Evolutionary conservation across 2,329 filamentous ascomycete species (phyloP).

Genomic region (Byssothecium circinans): DNA sequence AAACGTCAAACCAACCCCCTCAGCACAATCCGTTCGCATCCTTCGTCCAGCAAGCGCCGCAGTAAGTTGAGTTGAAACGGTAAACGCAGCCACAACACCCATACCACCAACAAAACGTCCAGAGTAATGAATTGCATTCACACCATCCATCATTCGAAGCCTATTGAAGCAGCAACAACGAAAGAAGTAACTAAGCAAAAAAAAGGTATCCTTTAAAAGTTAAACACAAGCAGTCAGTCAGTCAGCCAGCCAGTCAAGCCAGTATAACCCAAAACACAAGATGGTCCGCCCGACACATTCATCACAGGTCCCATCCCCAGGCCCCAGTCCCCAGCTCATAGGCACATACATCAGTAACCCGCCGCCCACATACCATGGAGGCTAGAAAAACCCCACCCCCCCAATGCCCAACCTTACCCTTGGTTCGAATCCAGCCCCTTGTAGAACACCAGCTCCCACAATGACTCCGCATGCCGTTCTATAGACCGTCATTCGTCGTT

Average conservation of each 20-base stretch:
- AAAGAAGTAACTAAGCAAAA: background rate
- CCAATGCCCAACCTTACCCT: background rate
- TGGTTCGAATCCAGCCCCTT: no score
- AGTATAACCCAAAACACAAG: background rate
- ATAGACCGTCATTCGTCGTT: background rate
- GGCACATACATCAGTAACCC: slow-evolving; percentile 1
- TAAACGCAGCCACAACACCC: no score
- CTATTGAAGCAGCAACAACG: no score
- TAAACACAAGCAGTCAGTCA: slow-evolving; percentile 3
- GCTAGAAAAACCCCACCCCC: background rate
- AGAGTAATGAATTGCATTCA: slow-evolving; percentile 26
- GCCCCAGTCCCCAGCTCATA: slow-evolving; percentile 2
- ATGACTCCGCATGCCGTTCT: background rate
- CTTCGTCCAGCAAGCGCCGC: no score
- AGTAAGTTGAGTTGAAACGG: no score
- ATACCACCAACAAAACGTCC: no score
- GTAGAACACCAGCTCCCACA: background rate
- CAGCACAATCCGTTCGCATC: no score
- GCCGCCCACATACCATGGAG: background rate
- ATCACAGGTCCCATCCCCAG: background rate
- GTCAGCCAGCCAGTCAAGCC: background rate
- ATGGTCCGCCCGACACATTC: background rate
- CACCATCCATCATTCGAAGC: background rate
- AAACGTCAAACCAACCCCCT: no score
- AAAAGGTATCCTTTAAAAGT: slow-evolving; percentile 12